These are phyloP conservation scores for Lonicera japonica DNA, from an alignment of 129 eudicot genomes.

Conservation along the genomic window DNA sequence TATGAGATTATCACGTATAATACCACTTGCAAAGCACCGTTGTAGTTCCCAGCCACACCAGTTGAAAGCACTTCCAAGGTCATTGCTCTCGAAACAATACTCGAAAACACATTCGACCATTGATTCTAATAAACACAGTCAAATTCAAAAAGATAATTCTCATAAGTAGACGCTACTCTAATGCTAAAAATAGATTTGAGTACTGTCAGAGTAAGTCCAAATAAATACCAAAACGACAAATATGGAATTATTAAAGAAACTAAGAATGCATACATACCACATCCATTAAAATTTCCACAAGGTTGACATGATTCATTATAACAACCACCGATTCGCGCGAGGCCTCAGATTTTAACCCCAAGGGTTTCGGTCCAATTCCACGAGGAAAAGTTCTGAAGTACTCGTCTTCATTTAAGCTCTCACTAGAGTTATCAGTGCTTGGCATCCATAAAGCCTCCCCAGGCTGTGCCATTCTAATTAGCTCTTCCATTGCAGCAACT, in stretches of 20 bases:
- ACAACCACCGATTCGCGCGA: constrained; percentile 87
- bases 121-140: constrained; percentile 49
- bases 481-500: constrained; percentile 98
- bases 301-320: constrained; percentile 89
- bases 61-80: constrained; percentile 87
- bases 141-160: not conserved
- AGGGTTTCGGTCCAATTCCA: constrained; percentile 91
- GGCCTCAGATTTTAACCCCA: constrained; percentile 82
- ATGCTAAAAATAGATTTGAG: too few relatives aligned
- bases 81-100: constrained; percentile 89
- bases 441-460: constrained; percentile 90
- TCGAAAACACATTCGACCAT: constrained; percentile 74
- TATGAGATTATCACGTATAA: constrained; percentile 14
- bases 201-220: not conserved
- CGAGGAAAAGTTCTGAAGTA: constrained; percentile 68
- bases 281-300: constrained; percentile 91
- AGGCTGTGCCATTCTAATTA: constrained; percentile 78
- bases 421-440: constrained; percentile 47
- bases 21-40: constrained; percentile 99
- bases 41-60: constrained; percentile 89
- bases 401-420: constrained; percentile 78
- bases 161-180: not conserved
- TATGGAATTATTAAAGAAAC: not conserved
- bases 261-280: constrained; percentile 60
- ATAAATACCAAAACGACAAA: not conserved